These are phyloP conservation scores for Areca catechu DNA, from an alignment of 176 grass and related monocot genomes.

Conservation along the genomic window DNA sequence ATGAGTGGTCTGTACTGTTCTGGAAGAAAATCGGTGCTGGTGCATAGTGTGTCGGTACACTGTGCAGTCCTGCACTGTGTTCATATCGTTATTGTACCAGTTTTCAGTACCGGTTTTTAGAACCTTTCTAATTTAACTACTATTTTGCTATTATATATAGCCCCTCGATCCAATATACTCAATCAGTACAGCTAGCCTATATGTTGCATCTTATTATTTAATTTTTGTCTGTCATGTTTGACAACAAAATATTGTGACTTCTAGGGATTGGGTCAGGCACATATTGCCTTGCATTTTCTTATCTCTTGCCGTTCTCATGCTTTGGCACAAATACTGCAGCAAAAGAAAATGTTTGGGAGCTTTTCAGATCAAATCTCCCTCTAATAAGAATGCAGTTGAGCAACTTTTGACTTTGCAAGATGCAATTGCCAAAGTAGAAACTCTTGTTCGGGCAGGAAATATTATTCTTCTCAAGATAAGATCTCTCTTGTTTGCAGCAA, in stretches of 20 bases:
- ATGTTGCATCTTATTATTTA: background rate
- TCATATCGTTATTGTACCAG: no score
- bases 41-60: no score
- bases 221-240: background rate
- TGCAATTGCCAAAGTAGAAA: conserved; percentile 54
- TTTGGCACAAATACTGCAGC: conserved; percentile 49
- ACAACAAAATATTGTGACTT: conserved; percentile 1
- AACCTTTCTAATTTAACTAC: no score
- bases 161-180: no score
- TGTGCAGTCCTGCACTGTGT: no score
- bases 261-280: conserved; percentile 47
- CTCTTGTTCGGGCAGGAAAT: conserved; percentile 44
- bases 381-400: conserved; percentile 72
- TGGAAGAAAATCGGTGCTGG: no score
- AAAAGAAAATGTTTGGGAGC: conserved; percentile 39
- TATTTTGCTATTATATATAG: no score
- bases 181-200: no score
- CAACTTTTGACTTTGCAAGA: conserved; percentile 64
- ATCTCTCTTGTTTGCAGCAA: conserved; percentile 56
- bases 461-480: conserved; percentile 79
- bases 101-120: no score
- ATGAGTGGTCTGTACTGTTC: no score
- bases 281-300: conserved; percentile 29
- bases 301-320: conserved; percentile 40
- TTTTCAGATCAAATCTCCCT: conserved; percentile 51